phyloP scores from a whole-genome alignment of 768 basidiomycete species.

The Boletus rex-veris region DNA sequence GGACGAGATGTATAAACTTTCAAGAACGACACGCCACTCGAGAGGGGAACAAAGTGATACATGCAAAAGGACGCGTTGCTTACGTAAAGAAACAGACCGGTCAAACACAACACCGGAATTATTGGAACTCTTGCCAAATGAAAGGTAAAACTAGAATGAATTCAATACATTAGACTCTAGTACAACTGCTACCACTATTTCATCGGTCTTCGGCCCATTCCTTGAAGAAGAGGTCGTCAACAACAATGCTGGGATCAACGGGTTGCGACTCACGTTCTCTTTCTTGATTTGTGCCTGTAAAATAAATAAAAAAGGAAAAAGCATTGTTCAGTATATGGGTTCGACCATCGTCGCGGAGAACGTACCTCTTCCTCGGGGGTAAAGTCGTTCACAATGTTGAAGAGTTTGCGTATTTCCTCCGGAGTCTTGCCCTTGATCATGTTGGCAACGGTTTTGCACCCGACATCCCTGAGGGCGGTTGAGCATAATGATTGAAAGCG shows the following conservation, averaged over 20 bases:
- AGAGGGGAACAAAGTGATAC: neutral
- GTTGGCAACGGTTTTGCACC: constrained; percentile 98
- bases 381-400: constrained; percentile 98
- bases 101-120: too few relatives aligned
- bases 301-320: constrained; percentile 5
- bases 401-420: constrained; percentile 97
- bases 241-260: constrained; percentile 10
- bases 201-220: constrained; percentile 95
- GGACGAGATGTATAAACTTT: neutral
- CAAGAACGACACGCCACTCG: neutral
- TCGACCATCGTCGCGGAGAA: constrained; percentile 7
- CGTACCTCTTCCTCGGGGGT: constrained; percentile 97
- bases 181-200: constrained; percentile 23
- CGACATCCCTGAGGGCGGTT: constrained; percentile 70
- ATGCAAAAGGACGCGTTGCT: constrained; percentile 2
- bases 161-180: constrained; percentile 24
- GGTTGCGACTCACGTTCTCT: constrained; percentile 75
- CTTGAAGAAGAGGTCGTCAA: constrained; percentile 36
- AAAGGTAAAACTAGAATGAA: constrained; percentile 17
- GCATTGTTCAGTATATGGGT: constrained; percentile 1
- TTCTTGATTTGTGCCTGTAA: constrained; percentile 95
- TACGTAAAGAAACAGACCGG: constrained; percentile 14
- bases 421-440: constrained; percentile 99
- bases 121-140: constrained; percentile 7
- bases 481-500: constrained; percentile 1